Conservation (phyloP, 345 rosid species). For the Microthlaspi erraticum region DNA sequence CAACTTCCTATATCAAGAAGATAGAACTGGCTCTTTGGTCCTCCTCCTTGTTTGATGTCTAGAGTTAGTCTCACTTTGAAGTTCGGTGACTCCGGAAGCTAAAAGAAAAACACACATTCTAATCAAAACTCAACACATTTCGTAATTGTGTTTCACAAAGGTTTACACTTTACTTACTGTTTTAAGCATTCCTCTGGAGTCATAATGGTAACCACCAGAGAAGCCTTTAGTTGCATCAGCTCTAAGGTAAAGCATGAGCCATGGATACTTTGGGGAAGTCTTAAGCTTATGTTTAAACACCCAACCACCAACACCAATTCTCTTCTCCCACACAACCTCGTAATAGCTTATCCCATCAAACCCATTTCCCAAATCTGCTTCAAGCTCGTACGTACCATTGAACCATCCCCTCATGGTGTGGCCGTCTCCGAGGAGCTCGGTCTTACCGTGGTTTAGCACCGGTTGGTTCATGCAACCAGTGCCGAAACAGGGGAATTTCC, state of each 20-base stretch:
- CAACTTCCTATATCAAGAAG: slow-evolving; percentile 83
- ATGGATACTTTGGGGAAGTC: slow-evolving; percentile 76
- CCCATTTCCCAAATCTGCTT: slow-evolving; percentile 32
- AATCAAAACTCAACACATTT: background rate
- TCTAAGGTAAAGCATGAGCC: slow-evolving; percentile 91
- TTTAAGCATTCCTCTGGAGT: slow-evolving; percentile 84
- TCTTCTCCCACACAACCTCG: slow-evolving; percentile 78
- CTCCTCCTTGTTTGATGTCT: slow-evolving; percentile 76
- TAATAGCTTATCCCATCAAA: slow-evolving; percentile 54
- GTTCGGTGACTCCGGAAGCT: slow-evolving; percentile 81
- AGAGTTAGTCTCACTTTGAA: slow-evolving; percentile 67
- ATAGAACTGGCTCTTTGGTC: slow-evolving; percentile 75
- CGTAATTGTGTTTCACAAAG: too few species aligned
- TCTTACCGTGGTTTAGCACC: slow-evolving; percentile 55
- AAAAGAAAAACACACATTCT: slow-evolving; percentile 21
- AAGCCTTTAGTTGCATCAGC: slow-evolving; percentile 81
- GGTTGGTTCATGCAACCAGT: slow-evolving; percentile 91
- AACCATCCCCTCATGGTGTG: slow-evolving; percentile 72
- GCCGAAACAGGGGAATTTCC: slow-evolving; percentile 75
- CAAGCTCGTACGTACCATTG: slow-evolving; percentile 76
- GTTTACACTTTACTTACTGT: slow-evolving; percentile 46
- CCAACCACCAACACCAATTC: slow-evolving; percentile 73
- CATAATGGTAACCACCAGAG: slow-evolving; percentile 81
- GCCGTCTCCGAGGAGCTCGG: slow-evolving; percentile 53
- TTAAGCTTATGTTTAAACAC: slow-evolving; percentile 67